phyloP scores from a whole-genome alignment of 192 early-diverging fungal species.

The Allomyces macrogynus region DNA sequence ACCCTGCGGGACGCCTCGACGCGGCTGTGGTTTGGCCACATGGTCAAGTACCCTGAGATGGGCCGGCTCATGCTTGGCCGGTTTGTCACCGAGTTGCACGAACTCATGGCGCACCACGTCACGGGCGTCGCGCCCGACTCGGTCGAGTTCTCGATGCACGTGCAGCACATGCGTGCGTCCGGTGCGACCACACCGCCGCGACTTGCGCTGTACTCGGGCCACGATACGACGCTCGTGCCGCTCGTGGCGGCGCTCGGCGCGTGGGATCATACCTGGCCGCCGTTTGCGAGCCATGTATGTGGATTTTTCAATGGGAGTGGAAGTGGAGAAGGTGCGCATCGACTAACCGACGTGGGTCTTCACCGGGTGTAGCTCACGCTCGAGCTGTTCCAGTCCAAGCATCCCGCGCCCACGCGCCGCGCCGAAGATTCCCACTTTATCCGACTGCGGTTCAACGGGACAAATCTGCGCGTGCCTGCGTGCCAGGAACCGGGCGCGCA shows the following conservation, averaged over 20 bases:
- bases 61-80: neutral
- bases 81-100: neutral
- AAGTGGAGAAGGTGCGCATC: too few species aligned
- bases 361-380: neutral
- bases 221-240: neutral
- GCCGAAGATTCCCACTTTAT: neutral
- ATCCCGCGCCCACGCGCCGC: too few species aligned
- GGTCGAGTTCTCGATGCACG: neutral
- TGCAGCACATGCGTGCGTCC: neutral
- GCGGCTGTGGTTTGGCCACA: neutral
- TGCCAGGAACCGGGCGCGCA: neutral
- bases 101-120: neutral
- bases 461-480: neutral
- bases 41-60: neutral
- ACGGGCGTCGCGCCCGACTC: too few species aligned
- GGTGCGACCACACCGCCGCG: neutral
- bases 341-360: too few species aligned
- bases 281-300: neutral
- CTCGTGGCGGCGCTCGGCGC: neutral
- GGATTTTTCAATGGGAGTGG: too few species aligned
- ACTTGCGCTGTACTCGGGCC: neutral
- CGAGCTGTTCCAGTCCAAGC: neutral
- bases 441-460: neutral
- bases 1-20: neutral
- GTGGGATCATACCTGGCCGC: neutral